phyloP scores from a whole-genome alignment of 2,329 filamentous ascomycete species.

The Trichoderma semiorbis region DNA sequence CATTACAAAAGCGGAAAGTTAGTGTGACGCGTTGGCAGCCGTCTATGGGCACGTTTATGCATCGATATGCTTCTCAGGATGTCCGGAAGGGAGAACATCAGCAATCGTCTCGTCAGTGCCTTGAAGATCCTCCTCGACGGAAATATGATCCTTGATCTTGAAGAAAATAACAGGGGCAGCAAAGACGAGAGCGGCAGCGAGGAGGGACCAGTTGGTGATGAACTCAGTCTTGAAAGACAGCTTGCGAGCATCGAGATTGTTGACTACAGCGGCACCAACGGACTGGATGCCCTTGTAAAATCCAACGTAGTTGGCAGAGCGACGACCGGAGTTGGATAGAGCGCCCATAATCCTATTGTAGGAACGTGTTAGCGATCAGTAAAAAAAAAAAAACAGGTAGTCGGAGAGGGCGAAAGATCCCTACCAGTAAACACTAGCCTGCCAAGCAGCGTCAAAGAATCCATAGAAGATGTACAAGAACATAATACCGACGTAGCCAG shows the following conservation, averaged over 20 bases:
- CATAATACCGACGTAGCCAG: constrained; percentile 72
- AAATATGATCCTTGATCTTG: constrained; percentile 75
- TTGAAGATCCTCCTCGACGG: constrained; percentile 75
- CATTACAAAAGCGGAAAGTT: neutral
- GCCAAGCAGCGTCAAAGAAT: constrained; percentile 85
- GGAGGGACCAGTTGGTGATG: constrained; percentile 67
- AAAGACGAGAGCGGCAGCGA: constrained; percentile 69
- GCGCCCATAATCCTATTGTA: constrained; percentile 63
- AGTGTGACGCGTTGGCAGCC: neutral
- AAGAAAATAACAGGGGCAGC: constrained; percentile 76
- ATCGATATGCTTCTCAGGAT: constrained; percentile 36
- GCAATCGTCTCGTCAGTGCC: constrained; percentile 77
- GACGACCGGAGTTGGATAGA: constrained; percentile 86
- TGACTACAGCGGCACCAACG: constrained; percentile 59
- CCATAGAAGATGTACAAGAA: constrained; percentile 90
- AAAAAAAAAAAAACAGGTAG: neutral
- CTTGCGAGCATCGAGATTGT: constrained; percentile 34
- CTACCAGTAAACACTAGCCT: constrained; percentile 64
- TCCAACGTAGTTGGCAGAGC: constrained; percentile 74
- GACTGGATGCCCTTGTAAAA: constrained; percentile 73
- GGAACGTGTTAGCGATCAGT: neutral
- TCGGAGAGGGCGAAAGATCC: neutral
- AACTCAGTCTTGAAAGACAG: constrained; percentile 68
- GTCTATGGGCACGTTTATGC: neutral
- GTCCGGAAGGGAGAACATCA: constrained; percentile 42